These are phyloP conservation scores for Pythium chondricola DNA, from an alignment of 352 stramenopile genomes.

Conservation along the genomic window DNA sequence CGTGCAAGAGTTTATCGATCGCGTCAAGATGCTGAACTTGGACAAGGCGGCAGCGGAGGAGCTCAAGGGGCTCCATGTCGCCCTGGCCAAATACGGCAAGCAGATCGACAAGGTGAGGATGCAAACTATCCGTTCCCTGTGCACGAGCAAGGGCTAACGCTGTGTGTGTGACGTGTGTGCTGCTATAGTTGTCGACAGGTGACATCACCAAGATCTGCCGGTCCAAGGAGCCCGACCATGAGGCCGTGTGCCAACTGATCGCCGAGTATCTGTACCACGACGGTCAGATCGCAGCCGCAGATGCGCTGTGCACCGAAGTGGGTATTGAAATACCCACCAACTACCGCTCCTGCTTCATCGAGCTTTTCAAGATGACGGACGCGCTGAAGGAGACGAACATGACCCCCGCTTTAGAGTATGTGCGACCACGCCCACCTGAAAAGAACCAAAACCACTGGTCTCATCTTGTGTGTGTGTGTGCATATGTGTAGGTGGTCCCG, in stretches of 20 bases:
- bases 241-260: constrained; percentile 56
- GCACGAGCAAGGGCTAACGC: too few relatives aligned
- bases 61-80: constrained; percentile 58
- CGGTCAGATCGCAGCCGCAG: constrained; percentile 63
- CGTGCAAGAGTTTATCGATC: constrained; percentile 58
- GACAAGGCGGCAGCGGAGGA: constrained; percentile 67
- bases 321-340: constrained; percentile 37
- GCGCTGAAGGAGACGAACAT: constrained; percentile 61
- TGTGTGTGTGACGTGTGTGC: too few relatives aligned
- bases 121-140: neutral
- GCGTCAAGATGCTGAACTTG: constrained; percentile 56
- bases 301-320: constrained; percentile 66
- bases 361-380: constrained; percentile 59
- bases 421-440: too few relatives aligned
- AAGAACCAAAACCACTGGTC: too few relatives aligned
- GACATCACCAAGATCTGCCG: constrained; percentile 65
- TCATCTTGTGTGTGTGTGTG: too few relatives aligned
- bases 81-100: constrained; percentile 74
- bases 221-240: constrained; percentile 54
- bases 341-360: constrained; percentile 61
- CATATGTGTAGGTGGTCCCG: constrained; percentile 44
- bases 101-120: constrained; percentile 75
- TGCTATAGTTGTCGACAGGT: constrained; percentile 35
- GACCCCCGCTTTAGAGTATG: constrained; percentile 57
- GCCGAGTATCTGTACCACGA: constrained; percentile 78